phyloP scores from a whole-genome alignment of 768 basidiomycete genomes.

The Lyophyllum decastes region DNA sequence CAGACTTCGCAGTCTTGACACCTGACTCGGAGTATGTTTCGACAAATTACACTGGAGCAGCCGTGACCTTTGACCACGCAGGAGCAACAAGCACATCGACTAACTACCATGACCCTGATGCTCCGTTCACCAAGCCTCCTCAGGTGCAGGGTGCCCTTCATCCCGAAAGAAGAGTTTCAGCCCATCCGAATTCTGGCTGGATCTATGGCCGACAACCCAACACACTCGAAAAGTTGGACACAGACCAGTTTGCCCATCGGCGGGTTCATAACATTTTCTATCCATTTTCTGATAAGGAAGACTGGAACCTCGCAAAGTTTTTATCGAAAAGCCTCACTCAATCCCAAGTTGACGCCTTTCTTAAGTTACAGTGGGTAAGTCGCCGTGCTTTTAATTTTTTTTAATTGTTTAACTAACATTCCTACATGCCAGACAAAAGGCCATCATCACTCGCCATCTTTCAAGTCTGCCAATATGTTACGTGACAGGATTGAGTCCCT shows the following conservation, averaged over 20 bases:
- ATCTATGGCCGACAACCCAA: not conserved
- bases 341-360: not conserved
- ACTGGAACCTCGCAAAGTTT: not conserved
- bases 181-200: not conserved
- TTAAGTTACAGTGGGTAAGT: not conserved
- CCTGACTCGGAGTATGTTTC: not conserved
- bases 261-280: not conserved
- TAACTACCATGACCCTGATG: not conserved
- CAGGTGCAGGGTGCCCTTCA: not conserved
- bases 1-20: not conserved
- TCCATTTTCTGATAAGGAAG: not conserved
- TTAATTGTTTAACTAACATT: not conserved
- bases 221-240: not conserved
- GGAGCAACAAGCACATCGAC: not conserved
- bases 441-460: not conserved
- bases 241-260: not conserved
- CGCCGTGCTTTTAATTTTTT: not conserved
- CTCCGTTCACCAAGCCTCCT: not conserved
- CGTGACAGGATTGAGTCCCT: not conserved
- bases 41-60: not conserved
- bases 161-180: not conserved
- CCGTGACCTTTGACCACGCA: not conserved
- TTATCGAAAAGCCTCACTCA: not conserved
- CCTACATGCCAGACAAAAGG: not conserved
- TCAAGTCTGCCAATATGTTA: not conserved